These are phyloP conservation scores for Austroboletus niveus DNA, from an alignment of 1,284 basidiomycete species.

Conservation along the genomic window DNA sequence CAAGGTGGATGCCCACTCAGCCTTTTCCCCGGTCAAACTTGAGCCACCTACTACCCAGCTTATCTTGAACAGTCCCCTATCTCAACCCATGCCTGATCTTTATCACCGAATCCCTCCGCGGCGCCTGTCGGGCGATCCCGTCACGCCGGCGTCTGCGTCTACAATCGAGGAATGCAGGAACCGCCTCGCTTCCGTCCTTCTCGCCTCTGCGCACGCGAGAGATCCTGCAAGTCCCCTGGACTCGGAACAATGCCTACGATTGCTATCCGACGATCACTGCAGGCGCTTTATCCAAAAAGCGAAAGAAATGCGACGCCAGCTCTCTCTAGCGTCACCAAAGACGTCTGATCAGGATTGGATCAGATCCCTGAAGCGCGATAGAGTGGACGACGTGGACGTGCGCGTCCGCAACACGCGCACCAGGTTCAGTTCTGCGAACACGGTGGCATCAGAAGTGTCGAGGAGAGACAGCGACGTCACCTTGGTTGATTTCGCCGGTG, in stretches of 20 bases:
- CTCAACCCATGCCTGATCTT: conserved; percentile 3
- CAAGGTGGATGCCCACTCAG: conserved; percentile 6
- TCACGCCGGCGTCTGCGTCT: conserved; percentile 8
- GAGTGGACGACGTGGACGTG: conserved; percentile 12
- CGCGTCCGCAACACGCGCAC: conserved; percentile 15
- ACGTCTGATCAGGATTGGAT: conserved; percentile 4
- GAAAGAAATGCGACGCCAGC: conserved; percentile 25
- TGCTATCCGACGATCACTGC: conserved; percentile 31
- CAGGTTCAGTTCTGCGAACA: conserved; percentile 15
- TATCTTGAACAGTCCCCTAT: conserved; percentile 10
- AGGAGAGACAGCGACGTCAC: conserved; percentile 28
- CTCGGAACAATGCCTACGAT: conserved; percentile 16
- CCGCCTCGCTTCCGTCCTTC: conserved; percentile 24
- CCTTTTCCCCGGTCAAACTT: not conserved
- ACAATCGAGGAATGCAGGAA: conserved; percentile 29
- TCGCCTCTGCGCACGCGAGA: conserved; percentile 17
- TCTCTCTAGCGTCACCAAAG: conserved; percentile 10
- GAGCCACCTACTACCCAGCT: conserved; percentile 11
- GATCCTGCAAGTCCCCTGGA: conserved; percentile 11
- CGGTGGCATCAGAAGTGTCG: conserved; percentile 12
- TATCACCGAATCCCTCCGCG: conserved; percentile 2
- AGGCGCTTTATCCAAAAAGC: conserved; percentile 18
- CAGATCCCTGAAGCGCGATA: conserved; percentile 11
- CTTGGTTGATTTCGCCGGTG: conserved; percentile 16
- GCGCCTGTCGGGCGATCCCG: conserved; percentile 1